Conservation (phyloP, 805 yeast species). For the Pichia paraexigua region DNA sequence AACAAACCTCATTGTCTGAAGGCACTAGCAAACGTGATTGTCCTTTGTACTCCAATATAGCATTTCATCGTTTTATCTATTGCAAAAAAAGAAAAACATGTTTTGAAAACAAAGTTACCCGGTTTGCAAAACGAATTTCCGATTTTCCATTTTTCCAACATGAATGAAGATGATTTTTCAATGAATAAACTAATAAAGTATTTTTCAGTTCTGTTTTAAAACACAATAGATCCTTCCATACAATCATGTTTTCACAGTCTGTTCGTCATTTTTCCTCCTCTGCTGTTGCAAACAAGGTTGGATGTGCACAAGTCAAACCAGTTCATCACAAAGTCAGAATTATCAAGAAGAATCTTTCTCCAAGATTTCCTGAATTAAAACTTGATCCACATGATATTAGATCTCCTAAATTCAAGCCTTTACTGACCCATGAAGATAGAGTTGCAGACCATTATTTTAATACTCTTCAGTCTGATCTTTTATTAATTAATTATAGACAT, state of each 20-base stretch:
- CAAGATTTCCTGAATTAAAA: constrained; percentile 62
- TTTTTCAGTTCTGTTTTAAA: background rate
- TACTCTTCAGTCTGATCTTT: constrained; percentile 66
- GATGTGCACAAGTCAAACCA: constrained; percentile 73
- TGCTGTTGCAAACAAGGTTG: constrained; percentile 36
- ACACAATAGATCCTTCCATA: background rate
- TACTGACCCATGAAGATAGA: constrained; percentile 70
- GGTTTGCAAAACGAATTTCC: background rate
- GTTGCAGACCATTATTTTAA: constrained; percentile 67
- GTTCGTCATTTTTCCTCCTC: constrained; percentile 28
- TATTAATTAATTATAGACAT: constrained; percentile 73
- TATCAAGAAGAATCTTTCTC: constrained; percentile 65
- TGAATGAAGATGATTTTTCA: background rate
- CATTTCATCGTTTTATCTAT: no score
- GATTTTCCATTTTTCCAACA: background rate
- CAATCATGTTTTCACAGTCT: constrained; percentile 6
- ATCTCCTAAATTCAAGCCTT: constrained; percentile 72
- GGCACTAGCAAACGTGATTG: no score
- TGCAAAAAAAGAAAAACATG: background rate
- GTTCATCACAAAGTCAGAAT: constrained; percentile 84
- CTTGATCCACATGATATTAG: constrained; percentile 65
- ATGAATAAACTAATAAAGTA: background rate
- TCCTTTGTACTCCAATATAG: no score
- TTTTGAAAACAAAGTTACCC: background rate
- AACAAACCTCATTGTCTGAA: constrained; percentile 20